A percentile compares a stretch with the other conserved stretches of the same genome.
Evolutionary conservation across 306 rosid species (phyloP).

Genomic region (Rosa lucieae): DNA sequence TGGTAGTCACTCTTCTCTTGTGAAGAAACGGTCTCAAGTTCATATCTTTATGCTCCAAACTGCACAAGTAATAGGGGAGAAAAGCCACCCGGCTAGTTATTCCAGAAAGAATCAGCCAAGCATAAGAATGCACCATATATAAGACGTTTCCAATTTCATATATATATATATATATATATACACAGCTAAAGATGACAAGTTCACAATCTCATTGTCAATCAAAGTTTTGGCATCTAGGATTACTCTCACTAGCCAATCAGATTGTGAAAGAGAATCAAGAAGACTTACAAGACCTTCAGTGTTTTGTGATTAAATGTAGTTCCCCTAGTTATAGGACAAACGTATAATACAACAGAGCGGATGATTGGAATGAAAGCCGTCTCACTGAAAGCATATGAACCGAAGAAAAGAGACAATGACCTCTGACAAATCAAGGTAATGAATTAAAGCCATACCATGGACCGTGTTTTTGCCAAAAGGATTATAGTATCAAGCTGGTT

Average conservation of each 20-base stretch:
- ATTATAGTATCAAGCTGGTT: too few relatives aligned
- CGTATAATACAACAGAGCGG: not conserved
- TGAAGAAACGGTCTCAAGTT: not conserved
- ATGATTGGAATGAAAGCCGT: not conserved
- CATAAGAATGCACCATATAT: not conserved
- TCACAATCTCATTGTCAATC: not conserved
- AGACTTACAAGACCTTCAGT: too few relatives aligned
- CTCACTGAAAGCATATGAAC: not conserved
- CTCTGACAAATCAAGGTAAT: not conserved
- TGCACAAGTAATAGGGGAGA: not conserved
- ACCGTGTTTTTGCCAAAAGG: too few relatives aligned
- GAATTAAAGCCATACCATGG: not conserved
- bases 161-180: too few relatives aligned
- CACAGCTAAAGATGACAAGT: not conserved
- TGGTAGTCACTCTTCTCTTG: not conserved
- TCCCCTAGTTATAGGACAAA: not conserved
- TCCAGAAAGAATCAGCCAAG: not conserved
- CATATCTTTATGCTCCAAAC: not conserved
- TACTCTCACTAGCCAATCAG: not conserved
- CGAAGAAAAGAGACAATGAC: not conserved
- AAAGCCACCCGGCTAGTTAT: not conserved
- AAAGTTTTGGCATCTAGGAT: not conserved
- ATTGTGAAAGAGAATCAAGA: not conserved
- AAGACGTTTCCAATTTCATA: not conserved
- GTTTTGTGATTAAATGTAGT: too few relatives aligned